Percentiles rank a stretch among this genome's conserved stretches.
These are phyloP conservation scores for Globisporangium canariense DNA, from an alignment of 352 stramenopile genomes.

Conservation along the genomic window DNA sequence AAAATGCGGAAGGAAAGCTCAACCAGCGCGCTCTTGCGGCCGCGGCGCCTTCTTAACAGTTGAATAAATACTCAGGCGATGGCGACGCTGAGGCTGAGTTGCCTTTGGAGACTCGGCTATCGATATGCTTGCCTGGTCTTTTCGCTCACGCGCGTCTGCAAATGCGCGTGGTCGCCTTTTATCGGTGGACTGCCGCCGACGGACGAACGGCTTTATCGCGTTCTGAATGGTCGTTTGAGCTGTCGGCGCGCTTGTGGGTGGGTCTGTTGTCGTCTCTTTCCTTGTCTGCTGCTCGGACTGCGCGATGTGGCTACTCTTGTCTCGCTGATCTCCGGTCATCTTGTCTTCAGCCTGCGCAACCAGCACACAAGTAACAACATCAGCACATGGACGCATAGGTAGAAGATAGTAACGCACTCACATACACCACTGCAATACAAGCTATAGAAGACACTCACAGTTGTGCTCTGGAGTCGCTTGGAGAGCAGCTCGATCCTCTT, in stretches of 20 bases:
- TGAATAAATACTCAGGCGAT: slow-evolving; percentile 37
- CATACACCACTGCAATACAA: not conserved
- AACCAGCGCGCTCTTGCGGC: not conserved
- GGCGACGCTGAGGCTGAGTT: slow-evolving; percentile 15
- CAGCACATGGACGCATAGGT: not conserved
- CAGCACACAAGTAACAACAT: not conserved
- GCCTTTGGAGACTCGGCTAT: not conserved
- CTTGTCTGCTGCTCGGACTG: not conserved
- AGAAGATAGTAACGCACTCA: not conserved
- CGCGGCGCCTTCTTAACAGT: slow-evolving; percentile 27
- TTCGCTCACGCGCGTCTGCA: not conserved
- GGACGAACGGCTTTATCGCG: not conserved
- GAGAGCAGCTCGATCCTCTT: slow-evolving; percentile 22
- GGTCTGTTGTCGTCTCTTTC: not conserved
- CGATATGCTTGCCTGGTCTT: not conserved
- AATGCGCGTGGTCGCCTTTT: not conserved
- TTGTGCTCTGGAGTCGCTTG: not conserved
- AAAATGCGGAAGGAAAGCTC: too few relatives aligned
- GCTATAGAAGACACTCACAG: not conserved
- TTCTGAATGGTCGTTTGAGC: not conserved
- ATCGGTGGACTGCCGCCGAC: not conserved
- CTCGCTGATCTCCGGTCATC: not conserved
- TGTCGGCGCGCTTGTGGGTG: not conserved
- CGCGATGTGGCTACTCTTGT: not conserved
- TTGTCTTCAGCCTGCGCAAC: not conserved